A percentile compares a stretch with the other conserved stretches of the same genome.
Evolutionary conservation across 2,329 filamentous ascomycete species (phyloP).

Genomic region (Ceratocystis lukuohia): DNA sequence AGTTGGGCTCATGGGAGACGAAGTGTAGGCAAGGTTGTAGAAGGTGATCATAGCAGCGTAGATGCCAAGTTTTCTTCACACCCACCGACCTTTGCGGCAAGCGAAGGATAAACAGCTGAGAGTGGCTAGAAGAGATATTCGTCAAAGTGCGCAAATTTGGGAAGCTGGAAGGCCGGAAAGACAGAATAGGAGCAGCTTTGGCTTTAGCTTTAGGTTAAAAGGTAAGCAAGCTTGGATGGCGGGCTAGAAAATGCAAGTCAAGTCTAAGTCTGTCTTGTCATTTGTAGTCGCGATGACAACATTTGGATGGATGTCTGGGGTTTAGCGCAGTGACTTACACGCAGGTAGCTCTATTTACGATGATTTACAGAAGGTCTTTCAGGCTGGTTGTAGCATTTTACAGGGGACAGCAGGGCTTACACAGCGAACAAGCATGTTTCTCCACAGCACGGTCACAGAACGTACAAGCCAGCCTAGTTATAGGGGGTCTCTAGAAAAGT

Average conservation of each 20-base stretch:
- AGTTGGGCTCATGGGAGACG: not conserved
- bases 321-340: not conserved
- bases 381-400: no score
- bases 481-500: no score
- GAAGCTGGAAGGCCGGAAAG: not conserved
- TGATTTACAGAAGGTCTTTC: not conserved
- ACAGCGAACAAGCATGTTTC: no score
- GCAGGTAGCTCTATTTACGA: not conserved
- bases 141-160: not conserved
- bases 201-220: not conserved
- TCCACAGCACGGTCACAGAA: no score
- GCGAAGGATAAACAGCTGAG: no score
- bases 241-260: not conserved
- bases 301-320: not conserved
- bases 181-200: not conserved
- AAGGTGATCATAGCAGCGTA: not conserved
- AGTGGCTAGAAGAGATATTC: not conserved
- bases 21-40: not conserved
- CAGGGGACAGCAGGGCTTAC: no score
- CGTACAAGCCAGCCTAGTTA: no score
- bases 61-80: not conserved
- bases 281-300: slow-evolving; percentile 10
- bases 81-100: not conserved
- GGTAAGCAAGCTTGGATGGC: not conserved
- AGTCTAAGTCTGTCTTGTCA: slow-evolving; percentile 2